Evolutionary conservation across 2,329 filamentous ascomycete species (phyloP).

Genomic region (Sarocladium kiliense): DNA sequence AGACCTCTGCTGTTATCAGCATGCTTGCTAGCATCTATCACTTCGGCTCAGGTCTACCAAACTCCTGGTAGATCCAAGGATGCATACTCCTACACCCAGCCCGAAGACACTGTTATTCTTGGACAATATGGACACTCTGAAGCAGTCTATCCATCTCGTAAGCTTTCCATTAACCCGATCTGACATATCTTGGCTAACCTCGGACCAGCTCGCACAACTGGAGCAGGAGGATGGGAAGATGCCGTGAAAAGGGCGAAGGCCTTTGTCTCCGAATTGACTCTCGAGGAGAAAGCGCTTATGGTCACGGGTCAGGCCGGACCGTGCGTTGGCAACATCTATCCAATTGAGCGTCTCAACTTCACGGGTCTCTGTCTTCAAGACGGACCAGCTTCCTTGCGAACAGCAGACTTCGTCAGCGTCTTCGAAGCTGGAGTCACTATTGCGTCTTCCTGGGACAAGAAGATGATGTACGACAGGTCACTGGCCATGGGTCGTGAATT

Average conservation of each 20-base stretch:
- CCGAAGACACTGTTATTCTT: constrained; percentile 34
- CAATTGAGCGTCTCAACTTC: constrained; percentile 36
- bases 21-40: constrained; percentile 23
- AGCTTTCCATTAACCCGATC: constrained; percentile 14
- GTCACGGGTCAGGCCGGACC: constrained; percentile 28
- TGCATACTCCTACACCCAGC: constrained; percentile 34
- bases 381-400: constrained; percentile 24
- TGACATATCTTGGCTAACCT: not conserved
- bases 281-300: constrained; percentile 26
- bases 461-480: constrained; percentile 61
- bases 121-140: constrained; percentile 33
- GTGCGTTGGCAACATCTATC: constrained; percentile 29
- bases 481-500: constrained; percentile 45
- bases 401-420: constrained; percentile 38
- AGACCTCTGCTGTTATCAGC: constrained; percentile 30
- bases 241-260: constrained; percentile 30
- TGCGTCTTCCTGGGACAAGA: constrained; percentile 59
- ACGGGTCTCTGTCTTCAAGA: constrained; percentile 36
- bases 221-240: constrained; percentile 27
- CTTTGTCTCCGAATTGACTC: constrained; percentile 23
- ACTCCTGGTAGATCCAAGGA: constrained; percentile 18
- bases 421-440: constrained; percentile 58
- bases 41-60: constrained; percentile 21
- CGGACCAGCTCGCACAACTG: constrained; percentile 28
- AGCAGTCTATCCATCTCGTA: constrained; percentile 31